Conservation (phyloP, 2,329 filamentous ascomycete genomes). For the Malbranchea cinnamomea region DNA sequence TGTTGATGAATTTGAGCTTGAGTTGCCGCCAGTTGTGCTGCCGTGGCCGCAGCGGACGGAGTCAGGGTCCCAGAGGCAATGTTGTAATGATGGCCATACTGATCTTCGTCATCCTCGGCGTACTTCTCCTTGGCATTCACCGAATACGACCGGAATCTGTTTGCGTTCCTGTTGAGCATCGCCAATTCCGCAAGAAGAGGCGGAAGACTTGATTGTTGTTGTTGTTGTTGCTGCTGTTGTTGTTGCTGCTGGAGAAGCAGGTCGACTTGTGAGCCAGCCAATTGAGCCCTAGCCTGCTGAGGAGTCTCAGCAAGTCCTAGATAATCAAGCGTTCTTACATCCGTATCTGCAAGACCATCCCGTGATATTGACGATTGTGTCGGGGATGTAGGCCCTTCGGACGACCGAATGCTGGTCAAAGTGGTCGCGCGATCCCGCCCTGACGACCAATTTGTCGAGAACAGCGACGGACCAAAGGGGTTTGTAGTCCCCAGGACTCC, state of each 20-base stretch:
- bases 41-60: conserved; percentile 40
- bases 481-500: conserved; percentile 45
- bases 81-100: conserved; percentile 43
- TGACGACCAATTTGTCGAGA: conserved; percentile 70
- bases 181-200: conserved; percentile 62
- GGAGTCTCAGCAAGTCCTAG: conserved; percentile 88
- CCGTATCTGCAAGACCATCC: conserved; percentile 70
- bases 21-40: conserved; percentile 44
- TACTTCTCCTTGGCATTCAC: conserved; percentile 98
- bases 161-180: conserved; percentile 62
- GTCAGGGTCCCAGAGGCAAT: conserved; percentile 46
- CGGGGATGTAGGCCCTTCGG: conserved; percentile 75
- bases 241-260: conserved; percentile 37
- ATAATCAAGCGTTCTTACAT: conserved; percentile 90
- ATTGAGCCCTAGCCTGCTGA: conserved; percentile 58
- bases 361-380: conserved; percentile 73
- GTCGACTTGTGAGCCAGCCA: conserved; percentile 46
- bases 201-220: conserved; percentile 32
- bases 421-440: conserved; percentile 75
- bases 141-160: conserved; percentile 89
- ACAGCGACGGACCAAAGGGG: conserved; percentile 80
- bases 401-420: conserved; percentile 75
- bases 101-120: conserved; percentile 73
- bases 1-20: conserved; percentile 67
- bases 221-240: conserved; percentile 32